phyloP scores from a whole-genome alignment of 257 asterid species.

The Lantana camara region DNA sequence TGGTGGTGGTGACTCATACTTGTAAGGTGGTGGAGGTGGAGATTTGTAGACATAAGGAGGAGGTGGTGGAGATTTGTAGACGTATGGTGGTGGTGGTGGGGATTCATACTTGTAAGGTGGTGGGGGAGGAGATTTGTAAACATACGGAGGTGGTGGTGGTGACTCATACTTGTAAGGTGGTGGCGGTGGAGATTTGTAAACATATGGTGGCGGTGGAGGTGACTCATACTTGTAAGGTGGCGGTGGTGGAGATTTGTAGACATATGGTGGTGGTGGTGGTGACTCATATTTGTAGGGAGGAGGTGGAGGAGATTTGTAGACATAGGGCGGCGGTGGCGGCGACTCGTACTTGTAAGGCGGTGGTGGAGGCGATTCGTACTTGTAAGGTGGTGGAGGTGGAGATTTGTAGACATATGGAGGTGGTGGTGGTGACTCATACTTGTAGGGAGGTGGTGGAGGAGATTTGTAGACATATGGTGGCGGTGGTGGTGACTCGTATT shows the following conservation, averaged over 20 bases:
- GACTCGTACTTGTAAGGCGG: constrained; percentile 2
- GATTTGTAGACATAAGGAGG: not conserved
- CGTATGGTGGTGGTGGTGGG: constrained; percentile 21
- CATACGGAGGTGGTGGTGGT: not conserved
- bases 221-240: constrained; percentile 13
- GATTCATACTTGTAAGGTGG: constrained; percentile 16
- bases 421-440: not conserved
- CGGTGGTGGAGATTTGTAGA: too few relatives aligned
- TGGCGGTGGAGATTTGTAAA: not conserved
- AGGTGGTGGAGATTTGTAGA: constrained; percentile 9
- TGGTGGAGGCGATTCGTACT: not conserved
- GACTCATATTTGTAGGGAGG: not conserved
- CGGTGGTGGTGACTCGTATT: not conserved
- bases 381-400: not conserved
- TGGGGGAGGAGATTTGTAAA: constrained; percentile 10
- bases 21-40: constrained; percentile 2
- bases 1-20: constrained; percentile 17
- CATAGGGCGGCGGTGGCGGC: not conserved
- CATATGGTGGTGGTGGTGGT: constrained; percentile 13
- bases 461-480: not conserved
- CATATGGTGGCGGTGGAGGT: constrained; percentile 7
- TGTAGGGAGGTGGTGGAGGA: not conserved
- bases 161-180: constrained; percentile 20
- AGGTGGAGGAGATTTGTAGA: not conserved
- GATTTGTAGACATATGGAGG: not conserved